These are phyloP conservation scores for Phialophora verrucosa DNA, from an alignment of 2,329 filamentous ascomycete species.

Conservation along the genomic window DNA sequence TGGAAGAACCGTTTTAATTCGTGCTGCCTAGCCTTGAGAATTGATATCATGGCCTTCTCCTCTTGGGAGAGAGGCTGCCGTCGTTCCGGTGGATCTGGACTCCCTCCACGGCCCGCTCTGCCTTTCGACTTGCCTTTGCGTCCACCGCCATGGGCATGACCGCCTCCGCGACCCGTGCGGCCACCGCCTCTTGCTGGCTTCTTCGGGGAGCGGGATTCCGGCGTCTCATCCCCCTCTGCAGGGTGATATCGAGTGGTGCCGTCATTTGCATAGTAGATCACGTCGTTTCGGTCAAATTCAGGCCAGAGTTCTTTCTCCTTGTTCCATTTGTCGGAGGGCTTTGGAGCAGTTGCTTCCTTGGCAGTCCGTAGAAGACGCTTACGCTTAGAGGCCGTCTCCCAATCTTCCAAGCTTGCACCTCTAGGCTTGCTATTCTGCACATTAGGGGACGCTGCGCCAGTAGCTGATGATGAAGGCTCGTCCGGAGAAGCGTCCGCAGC, in stretches of 20 bases:
- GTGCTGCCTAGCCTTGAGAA: constrained; percentile 49
- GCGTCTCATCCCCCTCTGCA: constrained; percentile 13
- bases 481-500: background rate
- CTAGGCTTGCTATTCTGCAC: background rate
- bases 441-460: background rate
- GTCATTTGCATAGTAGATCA: constrained; percentile 22
- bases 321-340: background rate
- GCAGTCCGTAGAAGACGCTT: constrained; percentile 4
- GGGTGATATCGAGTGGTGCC: constrained; percentile 16
- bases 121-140: constrained; percentile 41
- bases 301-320: constrained; percentile 21
- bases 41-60: constrained; percentile 35
- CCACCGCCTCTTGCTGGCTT: constrained; percentile 43
- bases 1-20: constrained; percentile 52
- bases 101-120: constrained; percentile 41
- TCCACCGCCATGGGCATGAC: constrained; percentile 39
- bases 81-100: constrained; percentile 43
- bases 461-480: background rate
- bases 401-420: background rate
- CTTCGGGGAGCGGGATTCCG: constrained; percentile 30
- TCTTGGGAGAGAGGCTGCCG: constrained; percentile 35
- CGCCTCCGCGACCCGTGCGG: constrained; percentile 42
- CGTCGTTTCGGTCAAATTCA: constrained; percentile 13
- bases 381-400: constrained; percentile 5
- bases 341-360: background rate